phyloP scores from a whole-genome alignment of 192 early-diverging fungal species.

The Neocallimastix lanati region DNA sequence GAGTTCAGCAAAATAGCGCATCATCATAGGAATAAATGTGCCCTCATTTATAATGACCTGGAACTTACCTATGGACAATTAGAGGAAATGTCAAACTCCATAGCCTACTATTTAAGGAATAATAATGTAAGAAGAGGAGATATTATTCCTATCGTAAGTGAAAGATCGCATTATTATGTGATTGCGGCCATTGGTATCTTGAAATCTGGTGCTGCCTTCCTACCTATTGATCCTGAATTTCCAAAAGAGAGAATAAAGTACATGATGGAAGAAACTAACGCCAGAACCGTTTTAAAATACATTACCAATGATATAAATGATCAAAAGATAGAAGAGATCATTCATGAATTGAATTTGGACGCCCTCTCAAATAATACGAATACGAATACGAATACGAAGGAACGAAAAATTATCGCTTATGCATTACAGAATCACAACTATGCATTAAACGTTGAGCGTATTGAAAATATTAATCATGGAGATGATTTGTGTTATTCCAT shows the following conservation, averaged over 20 bases:
- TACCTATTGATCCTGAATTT: constrained; percentile 13
- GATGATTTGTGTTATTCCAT: not conserved
- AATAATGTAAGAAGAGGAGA: not conserved
- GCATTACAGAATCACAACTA: not conserved
- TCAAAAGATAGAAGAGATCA: not conserved
- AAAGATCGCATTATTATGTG: not conserved
- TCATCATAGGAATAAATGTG: not conserved
- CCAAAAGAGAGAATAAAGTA: constrained; percentile 7
- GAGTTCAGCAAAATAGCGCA: not conserved
- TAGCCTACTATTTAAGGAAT: not conserved
- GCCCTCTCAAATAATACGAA: no score
- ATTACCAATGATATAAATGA: not conserved
- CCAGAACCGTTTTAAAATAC: not conserved
- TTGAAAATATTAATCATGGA: not conserved
- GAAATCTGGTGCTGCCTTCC: constrained; percentile 15
- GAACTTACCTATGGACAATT: not conserved
- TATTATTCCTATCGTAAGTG: not conserved
- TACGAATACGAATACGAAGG: no score
- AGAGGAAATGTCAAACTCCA: not conserved
- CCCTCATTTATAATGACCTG: not conserved
- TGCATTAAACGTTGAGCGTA: not conserved
- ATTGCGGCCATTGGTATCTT: constrained; percentile 9
- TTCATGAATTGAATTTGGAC: not conserved
- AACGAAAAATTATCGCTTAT: not conserved
- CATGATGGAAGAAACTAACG: constrained; percentile 3